A percentile compares a stretch with the other conserved stretches of the same genome.
These are phyloP conservation scores for Stentor roeselii DNA, from an alignment of 73 alveolate genomes.

Conservation along the genomic window DNA sequence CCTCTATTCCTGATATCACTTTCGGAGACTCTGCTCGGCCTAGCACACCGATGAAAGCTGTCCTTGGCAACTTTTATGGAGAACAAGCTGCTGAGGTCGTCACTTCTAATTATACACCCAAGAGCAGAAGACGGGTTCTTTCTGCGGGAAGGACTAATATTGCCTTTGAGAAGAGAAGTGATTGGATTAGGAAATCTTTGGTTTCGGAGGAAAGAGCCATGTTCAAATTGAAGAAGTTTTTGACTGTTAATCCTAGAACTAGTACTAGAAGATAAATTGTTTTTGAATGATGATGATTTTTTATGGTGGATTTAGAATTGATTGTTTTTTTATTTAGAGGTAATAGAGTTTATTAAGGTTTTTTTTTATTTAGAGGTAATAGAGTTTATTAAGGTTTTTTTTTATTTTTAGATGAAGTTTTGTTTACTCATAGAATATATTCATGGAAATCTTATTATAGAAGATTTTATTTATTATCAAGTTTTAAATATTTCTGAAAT, in stretches of 20 bases:
- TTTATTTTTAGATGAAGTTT: no score
- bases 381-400: no score
- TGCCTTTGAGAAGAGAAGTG: neutral
- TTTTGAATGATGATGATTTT: no score
- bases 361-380: no score
- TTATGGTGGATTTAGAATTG: no score
- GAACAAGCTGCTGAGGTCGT: slow-evolving; percentile 6
- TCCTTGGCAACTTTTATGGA: slow-evolving; percentile 31
- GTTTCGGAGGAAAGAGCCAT: neutral
- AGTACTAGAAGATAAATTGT: neutral
- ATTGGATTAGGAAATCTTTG: neutral
- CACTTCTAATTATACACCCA: neutral
- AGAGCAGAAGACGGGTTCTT: neutral
- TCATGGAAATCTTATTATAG: no score
- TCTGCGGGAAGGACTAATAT: neutral
- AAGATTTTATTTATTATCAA: no score
- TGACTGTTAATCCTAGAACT: neutral
- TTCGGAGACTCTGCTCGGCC: slow-evolving; percentile 23
- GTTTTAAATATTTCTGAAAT: no score
- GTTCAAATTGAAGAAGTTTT: neutral
- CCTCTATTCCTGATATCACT: slow-evolving; percentile 11
- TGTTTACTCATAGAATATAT: no score
- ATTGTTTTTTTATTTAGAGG: no score
- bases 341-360: no score
- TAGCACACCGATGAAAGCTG: slow-evolving; percentile 25